Evolutionary conservation across 371 early-diverging fungal genomes (phyloP), one percentile per base, ranked within the genome.

Genomic region (Apophysomyces sp.): DNA sequence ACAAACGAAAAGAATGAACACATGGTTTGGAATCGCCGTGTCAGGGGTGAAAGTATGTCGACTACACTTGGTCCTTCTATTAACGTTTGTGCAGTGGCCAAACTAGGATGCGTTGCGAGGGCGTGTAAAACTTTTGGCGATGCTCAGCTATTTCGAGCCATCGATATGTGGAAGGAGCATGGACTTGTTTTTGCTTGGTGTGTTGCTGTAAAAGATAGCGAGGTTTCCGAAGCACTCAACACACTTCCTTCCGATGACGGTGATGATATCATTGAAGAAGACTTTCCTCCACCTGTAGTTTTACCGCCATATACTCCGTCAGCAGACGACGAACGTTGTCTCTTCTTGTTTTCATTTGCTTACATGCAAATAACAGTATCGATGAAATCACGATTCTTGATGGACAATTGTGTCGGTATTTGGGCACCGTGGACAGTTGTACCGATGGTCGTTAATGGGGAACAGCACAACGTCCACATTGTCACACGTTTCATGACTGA

Each of bases 401-500:
- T 24, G 18, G 37, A 37, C 13, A 21, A 27, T 2, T 58, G 58
- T 30, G 44, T 58, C 4, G 58, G 27, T 15, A 41, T 58, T 9
- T 58, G 58, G 58, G 27, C 29, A 13, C 58, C 58, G 21, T 58
- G 58, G 58, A n/a, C 39, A 4, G 26, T 18, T 29, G 40, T 58
- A 26, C n/a, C 58, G 5, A 39, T 41, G 12, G 16, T 29, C 6
- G 12, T 58, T 13, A 15, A 58, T 44, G 39, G 29, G 15, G 29
- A 58, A 28, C 13, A 27, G 28, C 41, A 40, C 3, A 28, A 40
- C 11, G 58, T 58, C 39, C 44, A 58, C 5, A 40, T 58, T 2
- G 28, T 41, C n/a, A 41, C 37, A 28, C 58, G 58, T 24, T 58
- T 58, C 27, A 58, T 58, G 58, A 28, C 58, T 15, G 58, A 58